phyloP scores from a whole-genome alignment of 495 filamentous ascomycete genomes.

The Neurospora discreta region DNA sequence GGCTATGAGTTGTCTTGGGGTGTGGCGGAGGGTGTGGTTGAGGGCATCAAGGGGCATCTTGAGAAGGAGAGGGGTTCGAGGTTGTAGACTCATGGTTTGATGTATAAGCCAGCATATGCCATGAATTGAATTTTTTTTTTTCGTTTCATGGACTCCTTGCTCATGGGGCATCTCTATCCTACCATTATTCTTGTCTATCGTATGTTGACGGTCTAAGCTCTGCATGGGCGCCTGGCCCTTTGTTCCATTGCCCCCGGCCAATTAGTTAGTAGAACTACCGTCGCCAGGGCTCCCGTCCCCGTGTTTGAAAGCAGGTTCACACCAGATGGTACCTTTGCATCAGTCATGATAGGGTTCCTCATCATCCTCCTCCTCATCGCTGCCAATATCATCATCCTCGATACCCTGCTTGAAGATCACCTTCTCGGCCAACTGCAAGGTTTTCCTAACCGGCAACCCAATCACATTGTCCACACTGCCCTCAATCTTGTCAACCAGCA shows the following conservation, averaged over 20 bases:
- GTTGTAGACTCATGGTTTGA: constrained; percentile 1
- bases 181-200: background rate
- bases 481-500: constrained; percentile 79
- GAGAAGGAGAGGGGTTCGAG: constrained; percentile 1
- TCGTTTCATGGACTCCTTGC: background rate
- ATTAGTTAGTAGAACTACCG: background rate
- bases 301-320: background rate
- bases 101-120: background rate
- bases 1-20: constrained; percentile 45
- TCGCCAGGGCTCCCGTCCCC: background rate
- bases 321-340: background rate
- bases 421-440: constrained; percentile 75
- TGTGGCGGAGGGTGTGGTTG: constrained; percentile 29
- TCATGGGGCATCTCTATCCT: background rate
- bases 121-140: background rate
- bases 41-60: constrained; percentile 19
- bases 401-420: constrained; percentile 46
- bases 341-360: background rate
- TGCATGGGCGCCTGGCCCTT: background rate
- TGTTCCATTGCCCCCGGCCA: background rate
- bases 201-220: background rate
- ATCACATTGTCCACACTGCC: constrained; percentile 92
- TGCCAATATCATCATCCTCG: constrained; percentile 12
- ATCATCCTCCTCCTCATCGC: constrained; percentile 20
- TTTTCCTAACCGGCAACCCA: constrained; percentile 77